phyloP scores from a whole-genome alignment of 2,329 filamentous ascomycete genomes.

The Fusarium oligoseptatum region DNA sequence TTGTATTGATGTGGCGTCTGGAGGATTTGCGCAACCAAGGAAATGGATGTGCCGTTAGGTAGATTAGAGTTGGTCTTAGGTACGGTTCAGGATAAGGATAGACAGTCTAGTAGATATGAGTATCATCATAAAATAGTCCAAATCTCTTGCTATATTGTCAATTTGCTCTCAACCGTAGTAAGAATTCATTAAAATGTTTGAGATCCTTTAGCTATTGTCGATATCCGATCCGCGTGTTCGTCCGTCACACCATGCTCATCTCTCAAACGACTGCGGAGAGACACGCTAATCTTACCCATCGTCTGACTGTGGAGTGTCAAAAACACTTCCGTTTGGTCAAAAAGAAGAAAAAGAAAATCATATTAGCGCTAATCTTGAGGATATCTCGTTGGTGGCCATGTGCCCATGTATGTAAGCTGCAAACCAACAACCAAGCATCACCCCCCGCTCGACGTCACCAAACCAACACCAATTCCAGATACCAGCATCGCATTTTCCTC shows the following conservation, averaged over 20 bases:
- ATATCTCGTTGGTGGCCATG: conserved; percentile 17
- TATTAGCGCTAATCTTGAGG: conserved; percentile 26
- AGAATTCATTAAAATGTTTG: not conserved
- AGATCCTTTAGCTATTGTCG: not conserved
- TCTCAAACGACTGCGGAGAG: not conserved
- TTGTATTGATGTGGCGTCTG: not conserved
- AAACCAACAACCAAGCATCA: conserved; percentile 8
- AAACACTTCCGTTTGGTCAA: not conserved
- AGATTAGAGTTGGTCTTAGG: not conserved
- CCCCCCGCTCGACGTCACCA: conserved; percentile 20
- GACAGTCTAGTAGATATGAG: not conserved
- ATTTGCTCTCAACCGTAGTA: not conserved
- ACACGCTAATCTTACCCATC: conserved; percentile 9
- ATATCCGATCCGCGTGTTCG: not conserved
- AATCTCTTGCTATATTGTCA: not conserved
- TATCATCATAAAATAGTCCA: not conserved
- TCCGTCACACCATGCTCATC: not conserved
- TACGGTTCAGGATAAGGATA: not conserved
- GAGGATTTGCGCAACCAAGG: not conserved
- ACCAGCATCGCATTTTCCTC: conserved; percentile 12
- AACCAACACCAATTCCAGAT: conserved; percentile 5
- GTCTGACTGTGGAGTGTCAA: not conserved
- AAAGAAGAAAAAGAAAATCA: conserved; percentile 12
- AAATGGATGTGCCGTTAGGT: not conserved
- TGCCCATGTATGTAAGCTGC: conserved; percentile 1